These are phyloP conservation scores for Puccinia sorghi DNA, from an alignment of 1,284 basidiomycete species.

Conservation along the genomic window DNA sequence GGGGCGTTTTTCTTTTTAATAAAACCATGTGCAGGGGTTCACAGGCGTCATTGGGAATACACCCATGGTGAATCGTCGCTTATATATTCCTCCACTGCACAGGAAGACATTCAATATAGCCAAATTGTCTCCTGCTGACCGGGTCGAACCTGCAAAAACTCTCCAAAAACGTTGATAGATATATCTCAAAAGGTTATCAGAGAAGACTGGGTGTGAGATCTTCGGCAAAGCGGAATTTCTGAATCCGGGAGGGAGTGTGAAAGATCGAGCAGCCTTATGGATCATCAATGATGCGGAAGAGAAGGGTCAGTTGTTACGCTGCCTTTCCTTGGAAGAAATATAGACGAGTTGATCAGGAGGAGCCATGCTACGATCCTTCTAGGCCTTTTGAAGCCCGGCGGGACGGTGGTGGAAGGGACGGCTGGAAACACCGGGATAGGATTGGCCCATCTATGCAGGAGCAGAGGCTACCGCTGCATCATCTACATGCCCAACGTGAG, in stretches of 20 bases:
- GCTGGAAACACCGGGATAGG: conserved; percentile 60
- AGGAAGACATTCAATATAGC: not conserved
- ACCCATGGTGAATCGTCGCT: conserved; percentile 18
- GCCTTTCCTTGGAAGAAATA: no score
- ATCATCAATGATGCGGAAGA: conserved; percentile 86
- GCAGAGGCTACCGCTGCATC: conserved; percentile 58
- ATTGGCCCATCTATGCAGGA: conserved; percentile 58
- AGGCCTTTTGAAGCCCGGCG: conserved; percentile 57
- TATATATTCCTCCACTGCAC: not conserved
- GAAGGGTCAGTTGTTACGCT: conserved; percentile 67
- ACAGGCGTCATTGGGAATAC: conserved; percentile 46
- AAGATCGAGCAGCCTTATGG: conserved; percentile 92
- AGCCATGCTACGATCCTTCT: no score
- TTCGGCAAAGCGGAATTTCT: conserved; percentile 96
- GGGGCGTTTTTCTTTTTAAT: not conserved
- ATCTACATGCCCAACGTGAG: conserved; percentile 59
- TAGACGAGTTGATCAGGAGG: no score
- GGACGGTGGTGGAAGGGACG: conserved; percentile 59
- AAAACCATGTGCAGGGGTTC: conserved; percentile 20
- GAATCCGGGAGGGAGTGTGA: conserved; percentile 98
- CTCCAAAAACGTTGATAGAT: conserved; percentile 61
- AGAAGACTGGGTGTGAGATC: conserved; percentile 83
- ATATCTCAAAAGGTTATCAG: conserved; percentile 67
- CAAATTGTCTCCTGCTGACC: not conserved
- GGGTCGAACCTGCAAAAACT: not conserved